Evolutionary conservation across 2,329 filamentous ascomycete species (phyloP).

Genomic region (Aspergillus ochraceus): DNA sequence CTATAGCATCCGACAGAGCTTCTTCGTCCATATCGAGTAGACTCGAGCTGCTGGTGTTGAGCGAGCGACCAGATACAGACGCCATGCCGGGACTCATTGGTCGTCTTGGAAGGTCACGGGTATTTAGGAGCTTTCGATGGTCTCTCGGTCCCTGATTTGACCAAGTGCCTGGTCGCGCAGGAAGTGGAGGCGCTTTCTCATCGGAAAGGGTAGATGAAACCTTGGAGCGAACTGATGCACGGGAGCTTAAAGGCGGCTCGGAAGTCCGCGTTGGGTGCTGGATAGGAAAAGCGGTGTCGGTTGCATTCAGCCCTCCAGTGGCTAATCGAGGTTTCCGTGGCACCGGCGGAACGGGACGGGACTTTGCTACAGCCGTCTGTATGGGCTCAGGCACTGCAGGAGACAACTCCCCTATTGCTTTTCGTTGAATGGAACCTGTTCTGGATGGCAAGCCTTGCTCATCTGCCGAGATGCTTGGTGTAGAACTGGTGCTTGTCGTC

Average conservation of each 20-base stretch:
- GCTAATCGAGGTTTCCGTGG: slow-evolving; percentile 13
- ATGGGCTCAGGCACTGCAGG: slow-evolving; percentile 2
- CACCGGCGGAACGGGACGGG: slow-evolving; percentile 18
- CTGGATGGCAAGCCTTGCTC: slow-evolving; percentile 1
- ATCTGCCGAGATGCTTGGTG: slow-evolving; percentile 7
- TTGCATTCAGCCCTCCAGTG: slow-evolving; percentile 1
- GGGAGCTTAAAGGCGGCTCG: slow-evolving; percentile 11
- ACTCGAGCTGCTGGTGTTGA: slow-evolving; percentile 25
- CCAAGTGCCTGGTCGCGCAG: slow-evolving; percentile 22
- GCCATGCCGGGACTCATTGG: slow-evolving; percentile 26
- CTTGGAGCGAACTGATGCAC: slow-evolving; percentile 16
- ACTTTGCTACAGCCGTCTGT: slow-evolving; percentile 12
- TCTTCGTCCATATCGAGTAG: slow-evolving; percentile 34
- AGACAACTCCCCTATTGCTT: slow-evolving; percentile 5
- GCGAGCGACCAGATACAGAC: slow-evolving; percentile 26
- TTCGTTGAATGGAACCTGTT: slow-evolving; percentile 10
- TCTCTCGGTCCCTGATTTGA: slow-evolving; percentile 2
- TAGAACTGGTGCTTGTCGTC: slow-evolving; percentile 1
- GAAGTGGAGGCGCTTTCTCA: slow-evolving; percentile 26
- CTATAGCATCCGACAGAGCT: slow-evolving; percentile 47
- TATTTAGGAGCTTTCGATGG: slow-evolving; percentile 10
- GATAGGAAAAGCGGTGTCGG: background rate
- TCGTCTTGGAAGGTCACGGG: slow-evolving; percentile 14
- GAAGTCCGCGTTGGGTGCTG: background rate
- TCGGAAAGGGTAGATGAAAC: slow-evolving; percentile 14